These are phyloP conservation scores for Atkinsonella hypoxylon DNA, from an alignment of 2,329 filamentous ascomycete genomes.

Conservation along the genomic window DNA sequence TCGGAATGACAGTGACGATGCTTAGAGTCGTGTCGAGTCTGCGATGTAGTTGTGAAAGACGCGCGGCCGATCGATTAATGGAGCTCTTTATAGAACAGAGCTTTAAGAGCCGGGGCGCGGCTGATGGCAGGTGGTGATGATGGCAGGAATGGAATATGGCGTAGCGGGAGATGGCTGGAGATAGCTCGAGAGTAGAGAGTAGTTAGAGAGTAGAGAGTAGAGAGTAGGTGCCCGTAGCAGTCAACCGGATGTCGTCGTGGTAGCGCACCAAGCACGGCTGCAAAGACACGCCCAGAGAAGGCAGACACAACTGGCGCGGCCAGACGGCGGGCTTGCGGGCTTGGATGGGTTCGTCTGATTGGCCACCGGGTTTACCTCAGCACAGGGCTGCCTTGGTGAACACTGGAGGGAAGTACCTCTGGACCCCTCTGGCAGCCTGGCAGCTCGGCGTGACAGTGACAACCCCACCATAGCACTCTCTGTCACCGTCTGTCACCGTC, in stretches of 20 bases:
- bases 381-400: neutral
- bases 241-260: conserved; percentile 3
- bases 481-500: neutral
- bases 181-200: neutral
- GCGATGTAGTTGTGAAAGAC: neutral
- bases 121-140: neutral
- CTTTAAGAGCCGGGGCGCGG: neutral
- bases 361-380: conserved; percentile 3
- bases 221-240: too few species aligned
- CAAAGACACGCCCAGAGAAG: conserved; percentile 4
- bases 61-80: neutral
- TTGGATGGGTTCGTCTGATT: conserved; percentile 4
- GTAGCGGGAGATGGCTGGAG: conserved; percentile 7
- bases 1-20: neutral
- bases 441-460: neutral
- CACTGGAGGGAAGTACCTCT: neutral
- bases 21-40: neutral
- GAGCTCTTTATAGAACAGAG: neutral
- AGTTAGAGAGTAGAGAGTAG: too few species aligned
- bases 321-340: neutral
- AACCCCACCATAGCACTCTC: neutral
- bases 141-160: neutral
- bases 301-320: conserved; percentile 17
- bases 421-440: too few species aligned
- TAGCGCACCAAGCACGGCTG: neutral